A percentile compares a stretch with the other conserved stretches of the same genome.
These are phyloP conservation scores for Aristolochia fimbriata DNA, from an alignment of 164 flowering plant species.

Conservation along the genomic window DNA sequence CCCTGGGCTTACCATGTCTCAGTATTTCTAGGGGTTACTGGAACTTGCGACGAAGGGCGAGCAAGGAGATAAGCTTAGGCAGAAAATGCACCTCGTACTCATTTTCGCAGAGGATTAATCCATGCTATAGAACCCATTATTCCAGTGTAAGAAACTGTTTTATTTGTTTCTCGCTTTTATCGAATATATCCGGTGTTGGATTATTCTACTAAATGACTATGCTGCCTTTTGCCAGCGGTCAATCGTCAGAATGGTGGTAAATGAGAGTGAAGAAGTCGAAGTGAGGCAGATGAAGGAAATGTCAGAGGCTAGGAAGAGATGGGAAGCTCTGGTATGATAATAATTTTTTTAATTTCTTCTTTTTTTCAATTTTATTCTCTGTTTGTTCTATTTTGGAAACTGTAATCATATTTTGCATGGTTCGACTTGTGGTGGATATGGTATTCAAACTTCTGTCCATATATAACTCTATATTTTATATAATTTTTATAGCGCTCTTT, in stretches of 20 bases:
- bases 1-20: constrained; percentile 6
- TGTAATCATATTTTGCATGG: not conserved
- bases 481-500: too few relatives aligned
- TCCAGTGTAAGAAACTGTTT: not conserved
- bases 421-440: not conserved
- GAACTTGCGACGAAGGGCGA: not conserved
- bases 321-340: constrained; percentile 74
- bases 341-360: not conserved
- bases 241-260: constrained; percentile 4
- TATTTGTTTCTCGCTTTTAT: not conserved
- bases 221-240: not conserved
- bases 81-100: not conserved
- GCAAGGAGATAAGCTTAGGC: not conserved
- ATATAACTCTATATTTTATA: not conserved
- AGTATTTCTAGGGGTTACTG: not conserved
- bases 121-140: constrained; percentile 1
- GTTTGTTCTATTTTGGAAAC: not conserved
- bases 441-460: not conserved
- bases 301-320: constrained; percentile 95
- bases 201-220: not conserved
- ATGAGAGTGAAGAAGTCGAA: constrained; percentile 44
- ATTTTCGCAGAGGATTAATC: not conserved
- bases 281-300: constrained; percentile 80
- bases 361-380: not conserved
- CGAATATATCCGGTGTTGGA: not conserved